Base-by-base conservation (phyloP, 2,329 filamentous ascomycete species). In the Ophiostoma sp. region DNA sequence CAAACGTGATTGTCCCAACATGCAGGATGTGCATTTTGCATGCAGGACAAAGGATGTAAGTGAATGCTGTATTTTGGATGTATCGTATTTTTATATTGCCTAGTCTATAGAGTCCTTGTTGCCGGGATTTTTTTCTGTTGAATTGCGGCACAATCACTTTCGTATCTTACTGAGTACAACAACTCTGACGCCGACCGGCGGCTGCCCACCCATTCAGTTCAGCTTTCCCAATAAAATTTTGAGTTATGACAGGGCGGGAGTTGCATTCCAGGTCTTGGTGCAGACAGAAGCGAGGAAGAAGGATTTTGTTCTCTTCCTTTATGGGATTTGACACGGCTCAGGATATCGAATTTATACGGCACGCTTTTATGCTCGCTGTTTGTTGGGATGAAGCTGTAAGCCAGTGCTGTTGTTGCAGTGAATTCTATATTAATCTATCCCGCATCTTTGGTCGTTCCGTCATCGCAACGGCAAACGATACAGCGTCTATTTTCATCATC, bases 1-100 rank as follows among this genome's bases (percentile, higher is more conserved):
- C 15, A 52, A 69, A 69, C 45, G 64, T 66, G 61, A 66, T 39
- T 5, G 42, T n/a, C 64, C 63, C 64, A 68, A 22, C 64, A 31
- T 68, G 64, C 64, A 50, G 64, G 42, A 50, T 33, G 45, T 68
- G 64, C 64, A 68, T 50, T 55, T 25, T 33, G 42, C 61, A 25
- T 66, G 61, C 36, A 64, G 22, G 31, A 42, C 48, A 57, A 42
- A 39, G 68, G 31, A 45, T 28, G 61, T 15, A 15, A 61, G 6
- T 36, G 25, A 36, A 9, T 61, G 31, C 25, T 19, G 17, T 36
- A 19, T 33, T 19, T 59, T 59, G n/a, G 9, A 7, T 8, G 11
- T 2, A 19, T 63, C n/a, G 7, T 63, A 39, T 63, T 42, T 42
- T 63, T 63, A 25, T 63, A 42, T 63, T 63, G 8, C 36, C 33